Base-by-base conservation (phyloP, 1,139 yeast species). In the Yamadazyma atmosphaerica region DNA sequence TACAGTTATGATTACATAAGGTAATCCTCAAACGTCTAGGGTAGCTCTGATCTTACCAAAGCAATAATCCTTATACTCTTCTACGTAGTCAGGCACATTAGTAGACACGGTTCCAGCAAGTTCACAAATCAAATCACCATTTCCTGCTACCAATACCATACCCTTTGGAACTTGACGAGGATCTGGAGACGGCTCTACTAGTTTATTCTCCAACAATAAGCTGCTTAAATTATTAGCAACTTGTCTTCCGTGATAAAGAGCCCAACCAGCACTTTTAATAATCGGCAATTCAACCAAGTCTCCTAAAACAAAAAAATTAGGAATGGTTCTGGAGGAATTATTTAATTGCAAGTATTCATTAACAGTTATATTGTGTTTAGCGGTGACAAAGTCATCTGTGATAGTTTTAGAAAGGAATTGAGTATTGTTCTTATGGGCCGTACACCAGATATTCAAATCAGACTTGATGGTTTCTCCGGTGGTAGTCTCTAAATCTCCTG, bases 211-310 rank as follows among this genome's bases (percentile, higher is more conserved):
- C 36, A 63, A 52, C 2, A 67, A 52, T 22, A 60, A 42, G 36
- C 63, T 56, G 18, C 60, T 54, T 27, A 70, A 50, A 40, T 71
- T 71, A 43, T 65, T 63, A n/a, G 75, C 74, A 2, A 57, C 65
- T 41, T 59, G 66, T 33, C 72, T 49, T 2, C 75, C 76, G 65
- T 65, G 68, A 45, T 65, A 69, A 53, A 68, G 58, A 4, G 75
- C 76, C 76, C 76, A 71, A 0, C 76, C 76, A 1, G 76, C 76
- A 31, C 70, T 64, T 49, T 71, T 71, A 39, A 71, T 65, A 36
- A 69, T 65, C 18, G 70, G 66, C 18, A 63, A 47, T 29, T 67
- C 72, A 3, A 66, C 70, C 46, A 70, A 55, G 47, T 71, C 75
- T 3, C 77, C 77, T 23, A 68, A 42, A 12, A 57, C 70, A 42